Evolutionary conservation across 2,329 filamentous ascomycete genomes (phyloP), one percentile per base, ranked within the genome.

Genomic region (Ilyonectria mors-panacis): DNA sequence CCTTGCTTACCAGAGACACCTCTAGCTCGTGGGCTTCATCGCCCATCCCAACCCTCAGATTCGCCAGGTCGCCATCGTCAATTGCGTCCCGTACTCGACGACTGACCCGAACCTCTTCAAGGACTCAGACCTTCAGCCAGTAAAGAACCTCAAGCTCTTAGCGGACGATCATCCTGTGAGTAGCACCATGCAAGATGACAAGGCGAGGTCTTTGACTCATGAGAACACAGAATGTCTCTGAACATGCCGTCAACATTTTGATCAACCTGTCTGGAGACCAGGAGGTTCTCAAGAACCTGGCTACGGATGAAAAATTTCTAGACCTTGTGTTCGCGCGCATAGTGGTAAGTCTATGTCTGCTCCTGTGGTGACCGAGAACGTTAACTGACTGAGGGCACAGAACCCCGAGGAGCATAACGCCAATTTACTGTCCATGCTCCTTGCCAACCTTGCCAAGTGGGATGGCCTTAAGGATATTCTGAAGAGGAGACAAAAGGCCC

Each of bases 41-140:
- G 92, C 93, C 81, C 92, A 97, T 83, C 93, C 93, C 67, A 97
- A 97, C 79, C 94, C 94, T 47, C 93, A 97, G 79, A 94, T 98
- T 71, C 91, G 96, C 74, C 91, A 94, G 79, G 87, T 95, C 73
- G 95, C 95, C 55, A 90, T 92, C 60, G 94, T 97, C 81, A 93
- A 97, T 75, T 87, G 98, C 39, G 91, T 98, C 51, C 93, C 94
- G 12, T 98, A 93, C 71, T 93, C 93, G 26, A 87, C 89, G 12
- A 83, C 87, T 1, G 88, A 97, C 71, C 92, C 93, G 0, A 84
- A 86, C 0, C 88, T 98, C 23, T 99, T 99, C 87, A 98, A 98
- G 82, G 85, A 86, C 8, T 89, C 94, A 30, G 87, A 94, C 63
- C 83, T 97, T 13, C 86, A 92, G 67, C 95, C 96, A 0, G 85